Evolutionary conservation across 2,329 filamentous ascomycete genomes (phyloP), one percentile per base, ranked within the genome.

Genomic region (Aureobasidium pullulans): DNA sequence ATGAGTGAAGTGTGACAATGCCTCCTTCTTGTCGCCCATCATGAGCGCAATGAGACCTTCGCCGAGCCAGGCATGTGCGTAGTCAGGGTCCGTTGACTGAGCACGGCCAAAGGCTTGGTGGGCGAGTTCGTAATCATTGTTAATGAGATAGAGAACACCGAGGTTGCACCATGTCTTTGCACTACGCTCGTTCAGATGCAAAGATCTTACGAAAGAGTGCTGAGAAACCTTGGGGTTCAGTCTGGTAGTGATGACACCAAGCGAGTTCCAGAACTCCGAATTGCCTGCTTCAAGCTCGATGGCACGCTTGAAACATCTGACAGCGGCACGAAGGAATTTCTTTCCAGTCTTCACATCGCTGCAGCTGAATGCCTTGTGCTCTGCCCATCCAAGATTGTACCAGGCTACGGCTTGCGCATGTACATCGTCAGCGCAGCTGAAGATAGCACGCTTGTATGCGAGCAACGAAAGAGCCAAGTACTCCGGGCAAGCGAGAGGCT

Each of bases 271-370:
- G 72, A 97, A 97, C 65, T 97, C 93, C 0, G 90, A 79, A 69
- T 97, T 99, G 54, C 91, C 89, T 6, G 92, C 89, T 72, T 99
- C 95, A 1, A 96, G 80, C 73, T 97, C 94, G 64, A 99, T 99
- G 1, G 94, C 89, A 46, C 90, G 83, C 75, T 99, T 99, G 81
- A 99, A 97, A 67, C 90, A 94, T 58, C 86, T 83, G 63, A 97
- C 87, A 1, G 94, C 84, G 6, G 91, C 86, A 71, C 88, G 92
- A 48, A 94, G 78, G 65, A 90, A 91, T 65, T 81, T 81, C 68
- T 84, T 63, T 80, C 78, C 67, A 81, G 87, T 67, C 60, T 84
- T 85, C 9, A 64, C 37, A 29, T 62, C 62, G 19, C 90, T 77
- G 67, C 84, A 89, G 29, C 56, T 57, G 68, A 95, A 89, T 0